These are phyloP conservation scores for Dalbergia cultrata DNA, from an alignment of 306 rosid species.

Conservation along the genomic window DNA sequence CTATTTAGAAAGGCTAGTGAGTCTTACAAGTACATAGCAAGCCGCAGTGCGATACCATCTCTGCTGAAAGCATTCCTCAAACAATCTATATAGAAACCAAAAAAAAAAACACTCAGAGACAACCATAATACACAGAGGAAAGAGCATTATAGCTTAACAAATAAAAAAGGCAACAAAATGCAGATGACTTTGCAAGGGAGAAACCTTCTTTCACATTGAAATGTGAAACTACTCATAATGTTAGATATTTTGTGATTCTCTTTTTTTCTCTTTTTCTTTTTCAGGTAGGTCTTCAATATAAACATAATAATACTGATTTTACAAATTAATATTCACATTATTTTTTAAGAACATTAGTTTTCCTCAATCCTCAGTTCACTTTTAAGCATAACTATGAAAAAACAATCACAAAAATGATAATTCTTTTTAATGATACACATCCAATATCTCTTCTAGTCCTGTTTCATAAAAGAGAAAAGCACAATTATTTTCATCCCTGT, in stretches of 20 bases:
- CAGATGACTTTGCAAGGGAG: slow-evolving; percentile 14
- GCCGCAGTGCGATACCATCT: slow-evolving; percentile 99
- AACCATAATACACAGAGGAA: slow-evolving; percentile 22
- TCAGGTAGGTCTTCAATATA: not conserved
- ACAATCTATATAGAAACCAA: slow-evolving; percentile 68
- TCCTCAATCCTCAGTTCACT: slow-evolving; percentile 1
- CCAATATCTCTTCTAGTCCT: not conserved
- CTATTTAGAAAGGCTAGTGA: slow-evolving; percentile 33
- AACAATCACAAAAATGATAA: not conserved
- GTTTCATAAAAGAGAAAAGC: not conserved
- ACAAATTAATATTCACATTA: not conserved
- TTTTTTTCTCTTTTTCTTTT: not conserved
- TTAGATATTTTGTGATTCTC: not conserved
- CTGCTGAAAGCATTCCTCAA: slow-evolving; percentile 98
- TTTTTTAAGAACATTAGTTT: not conserved
- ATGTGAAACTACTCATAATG: slow-evolving; percentile 22
- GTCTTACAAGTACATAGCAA: slow-evolving; percentile 94
- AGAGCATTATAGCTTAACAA: slow-evolving; percentile 4
- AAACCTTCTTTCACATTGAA: slow-evolving; percentile 28
- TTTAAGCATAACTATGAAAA: no score
- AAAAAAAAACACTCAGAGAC: not conserved
- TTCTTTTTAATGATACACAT: not conserved
- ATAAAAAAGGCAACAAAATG: slow-evolving; percentile 28
- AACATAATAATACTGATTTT: not conserved
- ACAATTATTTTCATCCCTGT: not conserved